Base-by-base conservation (phyloP, 176 grass and related monocot genomes). In the Alloteropsis semialata region DNA sequence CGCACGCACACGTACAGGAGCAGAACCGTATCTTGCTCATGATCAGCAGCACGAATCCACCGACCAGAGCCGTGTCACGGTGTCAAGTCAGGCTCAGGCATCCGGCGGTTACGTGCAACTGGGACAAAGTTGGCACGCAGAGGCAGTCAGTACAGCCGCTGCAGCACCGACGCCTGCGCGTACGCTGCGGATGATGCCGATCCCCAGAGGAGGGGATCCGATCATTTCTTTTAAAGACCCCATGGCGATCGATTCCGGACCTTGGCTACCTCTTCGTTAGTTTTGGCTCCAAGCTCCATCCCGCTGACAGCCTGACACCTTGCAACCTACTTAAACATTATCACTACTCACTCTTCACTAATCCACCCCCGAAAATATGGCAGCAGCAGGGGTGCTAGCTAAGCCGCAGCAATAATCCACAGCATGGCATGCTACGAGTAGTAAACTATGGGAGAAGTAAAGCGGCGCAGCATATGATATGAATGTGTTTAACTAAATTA, bases 31-130 rank as follows among this genome's bases (percentile, higher is more conserved):
- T 56, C n/a, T 5, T 10, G 28, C 6, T n/a, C 4, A 2, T 25
- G 33, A 34, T 30, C 56, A 10, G 57, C 57, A 55, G 59, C 46
- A n/a, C 59, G 21, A 39, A 76, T 45, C 72, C 11, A 37, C 3
- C 7, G 87, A 65, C 46, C 56, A 72, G 43, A 34, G 34, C 51
- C 6, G 46, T 73, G 80, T 46, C 67, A 44, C n/a, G n/a, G n/a
- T n/a, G n/a, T n/a, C n/a, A n/a, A n/a, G n/a, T n/a, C n/a, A n/a
- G n/a, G n/a, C 38, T 42, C 62, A 60, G 54, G 84, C 56, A 80
- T 56, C 68, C 56, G 13, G 45, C 58, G 57, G 57, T 86, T 74
- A 65, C 81, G 87, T 79, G 75, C 81, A 41, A 15, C 21, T 4
- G 6, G 74, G 81, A 45, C 72, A 74, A 84, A 79, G 66, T 24